Conservation (phyloP, 306 rosid species). For the Delonix regia region DNA sequence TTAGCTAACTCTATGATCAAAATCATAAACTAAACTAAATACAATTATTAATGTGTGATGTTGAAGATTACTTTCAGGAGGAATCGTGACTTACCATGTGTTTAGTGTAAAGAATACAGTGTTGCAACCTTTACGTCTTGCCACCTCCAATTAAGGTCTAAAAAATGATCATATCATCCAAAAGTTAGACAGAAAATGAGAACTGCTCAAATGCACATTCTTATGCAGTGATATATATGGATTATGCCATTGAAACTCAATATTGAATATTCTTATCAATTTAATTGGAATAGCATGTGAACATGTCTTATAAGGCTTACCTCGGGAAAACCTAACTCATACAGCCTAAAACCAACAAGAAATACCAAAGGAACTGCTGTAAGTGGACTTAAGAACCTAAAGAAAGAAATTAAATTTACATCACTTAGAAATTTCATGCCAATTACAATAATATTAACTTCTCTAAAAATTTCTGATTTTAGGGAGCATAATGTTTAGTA, state of each 20-base stretch:
- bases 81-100: constrained; percentile 30
- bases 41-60: not conserved
- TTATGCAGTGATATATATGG: not conserved
- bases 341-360: constrained; percentile 95
- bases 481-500: not conserved
- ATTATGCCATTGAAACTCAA: not conserved
- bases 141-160: constrained; percentile 37
- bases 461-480: constrained; percentile 1
- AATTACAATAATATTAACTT: constrained; percentile 17
- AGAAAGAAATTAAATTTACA: constrained; percentile 38
- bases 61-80: not conserved
- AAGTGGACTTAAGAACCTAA: constrained; percentile 97
- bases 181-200: constrained; percentile 16
- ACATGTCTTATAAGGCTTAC: constrained; percentile 53
- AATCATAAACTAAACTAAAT: not conserved
- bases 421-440: constrained; percentile 23
- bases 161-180: constrained; percentile 9
- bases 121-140: constrained; percentile 11
- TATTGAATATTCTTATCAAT: constrained; percentile 22
- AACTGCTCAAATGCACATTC: not conserved
- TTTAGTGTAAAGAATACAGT: not conserved
- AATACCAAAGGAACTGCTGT: constrained; percentile 91
- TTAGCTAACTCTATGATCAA: too few relatives aligned
- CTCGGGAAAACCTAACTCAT: constrained; percentile 94
- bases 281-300: constrained; percentile 8